Conservation (phyloP, 2,329 filamentous ascomycete genomes). For the Dendrostoma leiphaemia region DNA sequence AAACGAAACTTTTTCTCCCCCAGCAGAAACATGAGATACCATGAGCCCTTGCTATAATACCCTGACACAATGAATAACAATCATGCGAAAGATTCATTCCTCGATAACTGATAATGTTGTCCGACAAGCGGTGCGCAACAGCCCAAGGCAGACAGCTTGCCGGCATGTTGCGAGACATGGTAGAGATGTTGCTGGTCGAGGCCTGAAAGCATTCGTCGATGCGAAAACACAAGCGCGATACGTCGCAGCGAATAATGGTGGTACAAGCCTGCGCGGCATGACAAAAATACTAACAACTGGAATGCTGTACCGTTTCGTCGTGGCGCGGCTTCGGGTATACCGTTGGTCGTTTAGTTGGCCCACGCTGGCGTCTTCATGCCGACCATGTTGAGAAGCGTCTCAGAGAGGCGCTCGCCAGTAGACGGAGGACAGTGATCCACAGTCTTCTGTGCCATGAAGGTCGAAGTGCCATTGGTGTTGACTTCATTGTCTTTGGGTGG, state of each 20-base stretch:
- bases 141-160: background rate
- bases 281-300: slow-evolving; percentile 3
- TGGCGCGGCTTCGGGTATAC: background rate
- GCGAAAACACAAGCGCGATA: slow-evolving; percentile 1
- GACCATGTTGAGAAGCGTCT: slow-evolving; percentile 19
- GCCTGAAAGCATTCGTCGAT: slow-evolving; percentile 1
- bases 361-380: slow-evolving; percentile 18
- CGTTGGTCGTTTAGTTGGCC: slow-evolving; percentile 4
- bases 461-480: slow-evolving; percentile 16
- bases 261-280: background rate
- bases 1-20: slow-evolving; percentile 8
- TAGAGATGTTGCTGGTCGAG: slow-evolving; percentile 8
- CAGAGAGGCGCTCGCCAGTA: slow-evolving; percentile 23
- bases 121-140: slow-evolving; percentile 6
- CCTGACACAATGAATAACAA: slow-evolving; percentile 18
- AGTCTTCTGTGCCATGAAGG: slow-evolving; percentile 33
- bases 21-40: slow-evolving; percentile 3
- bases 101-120: slow-evolving; percentile 10
- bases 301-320: background rate
- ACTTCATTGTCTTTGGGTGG: slow-evolving; percentile 22
- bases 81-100: slow-evolving; percentile 24
- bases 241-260: background rate
- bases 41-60: slow-evolving; percentile 10
- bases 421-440: slow-evolving; percentile 26
- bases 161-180: slow-evolving; percentile 7